A percentile compares a stretch with the other conserved stretches of the same genome.
Conservation (phyloP, 495 filamentous ascomycete genomes). For the Oidiodendron maius region DNA sequence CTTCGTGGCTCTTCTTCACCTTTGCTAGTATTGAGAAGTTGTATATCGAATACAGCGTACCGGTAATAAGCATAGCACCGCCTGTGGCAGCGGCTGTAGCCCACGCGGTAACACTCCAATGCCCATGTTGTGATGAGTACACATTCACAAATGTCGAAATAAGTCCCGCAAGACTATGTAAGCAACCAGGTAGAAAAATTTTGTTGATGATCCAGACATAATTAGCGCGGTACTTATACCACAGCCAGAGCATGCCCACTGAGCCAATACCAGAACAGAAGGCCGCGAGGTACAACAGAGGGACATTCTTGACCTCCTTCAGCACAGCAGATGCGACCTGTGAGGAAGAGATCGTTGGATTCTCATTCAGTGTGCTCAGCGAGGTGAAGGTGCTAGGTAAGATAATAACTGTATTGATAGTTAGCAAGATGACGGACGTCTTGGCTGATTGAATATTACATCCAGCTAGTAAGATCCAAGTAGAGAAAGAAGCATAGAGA, state of each 20-base stretch:
- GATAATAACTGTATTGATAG: slow-evolving; percentile 17
- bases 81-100: slow-evolving; percentile 29
- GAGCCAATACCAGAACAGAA: slow-evolving; percentile 23
- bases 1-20: slow-evolving; percentile 24
- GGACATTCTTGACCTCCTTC: slow-evolving; percentile 14
- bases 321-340: slow-evolving; percentile 5
- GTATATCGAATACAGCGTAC: slow-evolving; percentile 29
- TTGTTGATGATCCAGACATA: slow-evolving; percentile 39
- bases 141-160: slow-evolving; percentile 42
- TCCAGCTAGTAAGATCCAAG: slow-evolving; percentile 33
- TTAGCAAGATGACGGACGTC: too few relatives aligned
- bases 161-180: slow-evolving; percentile 42
- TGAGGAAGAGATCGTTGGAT: background rate
- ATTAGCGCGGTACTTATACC: slow-evolving; percentile 27
- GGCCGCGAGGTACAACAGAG: slow-evolving; percentile 13
- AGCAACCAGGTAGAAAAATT: slow-evolving; percentile 33
- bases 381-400: slow-evolving; percentile 34
- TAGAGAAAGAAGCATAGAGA: slow-evolving; percentile 21
- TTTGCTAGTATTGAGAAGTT: slow-evolving; percentile 26
- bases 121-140: slow-evolving; percentile 38
- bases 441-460: too few relatives aligned
- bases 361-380: background rate
- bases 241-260: slow-evolving; percentile 24
- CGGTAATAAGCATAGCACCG: slow-evolving; percentile 14
- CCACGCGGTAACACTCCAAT: slow-evolving; percentile 39